These are phyloP conservation scores for Talaromyces trachyspermus DNA, from an alignment of 495 filamentous ascomycete genomes.

Conservation along the genomic window DNA sequence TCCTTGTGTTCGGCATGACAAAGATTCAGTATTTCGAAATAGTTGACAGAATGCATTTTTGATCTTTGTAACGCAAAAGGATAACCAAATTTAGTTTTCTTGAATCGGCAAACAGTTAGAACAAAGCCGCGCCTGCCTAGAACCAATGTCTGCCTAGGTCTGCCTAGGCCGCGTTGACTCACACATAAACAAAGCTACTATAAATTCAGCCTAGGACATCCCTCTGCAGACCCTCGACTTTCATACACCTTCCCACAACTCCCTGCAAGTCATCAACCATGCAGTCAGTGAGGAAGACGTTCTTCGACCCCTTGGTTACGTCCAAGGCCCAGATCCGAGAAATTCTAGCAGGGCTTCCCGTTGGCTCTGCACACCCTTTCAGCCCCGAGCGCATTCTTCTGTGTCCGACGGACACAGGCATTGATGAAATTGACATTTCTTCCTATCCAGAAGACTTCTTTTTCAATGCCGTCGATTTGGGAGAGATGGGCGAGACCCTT, in stretches of 20 bases:
- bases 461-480: slow-evolving; percentile 21
- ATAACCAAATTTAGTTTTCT: too few relatives aligned
- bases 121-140: not conserved
- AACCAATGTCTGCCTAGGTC: not conserved
- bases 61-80: too few relatives aligned
- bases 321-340: slow-evolving; percentile 16
- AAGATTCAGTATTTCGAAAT: too few relatives aligned
- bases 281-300: slow-evolving; percentile 17
- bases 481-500: slow-evolving; percentile 18
- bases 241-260: not conserved
- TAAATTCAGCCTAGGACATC: not conserved
- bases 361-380: slow-evolving; percentile 23
- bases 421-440: slow-evolving; percentile 22
- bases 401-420: slow-evolving; percentile 14
- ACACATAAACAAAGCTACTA: not conserved
- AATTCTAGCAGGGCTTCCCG: slow-evolving; percentile 15
- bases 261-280: slow-evolving; percentile 7
- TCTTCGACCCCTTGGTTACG: slow-evolving; percentile 19
- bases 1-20: too few relatives aligned
- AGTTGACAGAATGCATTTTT: too few relatives aligned
- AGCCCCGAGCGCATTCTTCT: slow-evolving; percentile 19
- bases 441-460: slow-evolving; percentile 18
- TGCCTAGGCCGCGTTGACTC: not conserved
- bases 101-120: too few relatives aligned
- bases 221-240: not conserved